Conservation (phyloP, 176 grass and related monocot species). For the Triticum turgidum region DNA sequence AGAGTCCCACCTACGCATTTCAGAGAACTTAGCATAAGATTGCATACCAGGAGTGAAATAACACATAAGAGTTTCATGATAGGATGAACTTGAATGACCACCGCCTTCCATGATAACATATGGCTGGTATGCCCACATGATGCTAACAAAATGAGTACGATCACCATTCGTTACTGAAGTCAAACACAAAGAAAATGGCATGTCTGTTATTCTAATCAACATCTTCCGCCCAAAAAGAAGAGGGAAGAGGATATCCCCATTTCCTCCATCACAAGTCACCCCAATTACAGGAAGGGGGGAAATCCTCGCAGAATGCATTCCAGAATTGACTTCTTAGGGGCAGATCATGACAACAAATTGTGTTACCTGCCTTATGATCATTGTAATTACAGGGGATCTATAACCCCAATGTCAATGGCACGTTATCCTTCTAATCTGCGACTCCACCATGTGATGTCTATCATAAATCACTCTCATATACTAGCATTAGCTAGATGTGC, state of each 20-base stretch:
- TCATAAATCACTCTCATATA: not conserved
- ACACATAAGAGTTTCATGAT: not conserved
- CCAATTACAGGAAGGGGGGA: not conserved
- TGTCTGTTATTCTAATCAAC: not conserved
- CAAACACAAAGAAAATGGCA: too few relatives aligned
- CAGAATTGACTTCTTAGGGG: not conserved
- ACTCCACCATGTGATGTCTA: too few relatives aligned
- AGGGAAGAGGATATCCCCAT: not conserved
- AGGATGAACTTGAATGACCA: not conserved
- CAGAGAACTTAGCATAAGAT: conserved; percentile 1
- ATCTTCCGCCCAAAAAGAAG: not conserved
- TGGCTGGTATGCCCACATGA: not conserved
- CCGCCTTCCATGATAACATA: too few relatives aligned
- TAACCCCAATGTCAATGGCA: not conserved
- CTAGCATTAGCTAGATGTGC: not conserved
- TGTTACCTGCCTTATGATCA: not conserved
- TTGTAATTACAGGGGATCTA: not conserved
- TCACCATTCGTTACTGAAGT: too few relatives aligned
- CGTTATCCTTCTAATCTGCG: not conserved
- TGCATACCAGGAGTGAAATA: not conserved
- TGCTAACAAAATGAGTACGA: not conserved
- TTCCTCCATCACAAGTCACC: not conserved
- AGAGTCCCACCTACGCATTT: conserved; percentile 84
- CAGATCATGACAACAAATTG: not conserved
- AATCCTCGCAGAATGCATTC: not conserved